Conservation (phyloP, 176 grass and related monocot genomes). For the Thinopyrum elongatum region DNA sequence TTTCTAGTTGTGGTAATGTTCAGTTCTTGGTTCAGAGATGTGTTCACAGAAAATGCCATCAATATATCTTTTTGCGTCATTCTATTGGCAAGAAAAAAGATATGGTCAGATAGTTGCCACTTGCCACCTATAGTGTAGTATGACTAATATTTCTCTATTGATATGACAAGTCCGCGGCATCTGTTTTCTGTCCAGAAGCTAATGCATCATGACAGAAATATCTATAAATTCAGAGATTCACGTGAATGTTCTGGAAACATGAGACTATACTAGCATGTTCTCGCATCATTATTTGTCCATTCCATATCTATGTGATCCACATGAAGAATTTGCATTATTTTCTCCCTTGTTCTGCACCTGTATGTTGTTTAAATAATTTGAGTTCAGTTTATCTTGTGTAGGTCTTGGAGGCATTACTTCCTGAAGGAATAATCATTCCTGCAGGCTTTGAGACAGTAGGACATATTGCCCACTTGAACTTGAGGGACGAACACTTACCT, state of each 20-base stretch:
- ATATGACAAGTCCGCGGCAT: not conserved
- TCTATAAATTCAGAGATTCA: not conserved
- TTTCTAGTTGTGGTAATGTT: conserved; percentile 10
- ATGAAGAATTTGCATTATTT: not conserved
- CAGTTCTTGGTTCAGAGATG: not conserved
- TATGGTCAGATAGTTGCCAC: not conserved
- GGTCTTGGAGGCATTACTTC: conserved; percentile 81
- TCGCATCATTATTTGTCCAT: conserved; percentile 17
- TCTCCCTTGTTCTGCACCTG: conserved; percentile 7
- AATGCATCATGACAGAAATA: not conserved
- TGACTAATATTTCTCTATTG: conserved; percentile 1
- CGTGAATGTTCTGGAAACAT: not conserved
- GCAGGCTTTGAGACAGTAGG: conserved; percentile 87
- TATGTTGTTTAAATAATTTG: conserved; percentile 31
- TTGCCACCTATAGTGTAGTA: not conserved
- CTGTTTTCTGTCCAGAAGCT: conserved; percentile 17
- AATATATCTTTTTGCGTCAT: not conserved
- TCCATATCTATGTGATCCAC: not conserved
- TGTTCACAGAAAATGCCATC: not conserved
- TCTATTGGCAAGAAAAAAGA: not conserved
- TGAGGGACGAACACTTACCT: conserved; percentile 75
- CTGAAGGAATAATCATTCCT: conserved; percentile 71
- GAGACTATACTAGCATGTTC: not conserved
- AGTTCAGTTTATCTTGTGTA: conserved; percentile 41
- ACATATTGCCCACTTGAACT: conserved; percentile 90